Evolutionary conservation across 192 early-diverging fungal genomes (phyloP).

Genomic region (Coemansia sp.): DNA sequence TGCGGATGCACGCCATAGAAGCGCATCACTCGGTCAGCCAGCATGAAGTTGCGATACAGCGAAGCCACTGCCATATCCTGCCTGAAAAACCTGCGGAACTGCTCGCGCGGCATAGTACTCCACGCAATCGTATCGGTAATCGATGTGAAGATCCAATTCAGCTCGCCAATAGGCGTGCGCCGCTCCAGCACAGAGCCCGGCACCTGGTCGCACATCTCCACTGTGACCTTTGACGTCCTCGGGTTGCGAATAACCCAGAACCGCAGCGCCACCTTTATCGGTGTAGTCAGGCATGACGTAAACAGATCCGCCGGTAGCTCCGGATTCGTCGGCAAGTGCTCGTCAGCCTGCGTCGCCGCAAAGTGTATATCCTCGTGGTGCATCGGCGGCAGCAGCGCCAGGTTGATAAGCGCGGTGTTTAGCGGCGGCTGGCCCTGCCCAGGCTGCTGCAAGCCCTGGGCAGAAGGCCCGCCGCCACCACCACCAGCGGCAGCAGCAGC

Average conservation of each 20-base stretch:
- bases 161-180: slow-evolving; percentile 90
- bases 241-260: slow-evolving; percentile 91
- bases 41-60: slow-evolving; percentile 91
- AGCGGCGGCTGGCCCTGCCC: slow-evolving; percentile 19
- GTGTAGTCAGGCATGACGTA: slow-evolving; percentile 93
- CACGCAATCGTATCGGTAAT: slow-evolving; percentile 99
- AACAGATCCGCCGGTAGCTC: slow-evolving; percentile 96
- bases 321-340: slow-evolving; percentile 89
- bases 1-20: slow-evolving; percentile 91
- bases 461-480: background rate
- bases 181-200: slow-evolving; percentile 89
- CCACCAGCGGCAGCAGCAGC: background rate
- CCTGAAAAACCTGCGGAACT: slow-evolving; percentile 87
- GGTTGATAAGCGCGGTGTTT: slow-evolving; percentile 38
- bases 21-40: slow-evolving; percentile 95
- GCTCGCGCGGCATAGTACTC: slow-evolving; percentile 83
- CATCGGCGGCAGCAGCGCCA: slow-evolving; percentile 40
- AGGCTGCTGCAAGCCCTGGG: slow-evolving; percentile 6
- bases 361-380: slow-evolving; percentile 86
- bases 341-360: slow-evolving; percentile 81
- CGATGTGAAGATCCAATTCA: slow-evolving; percentile 99
- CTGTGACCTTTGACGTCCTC: slow-evolving; percentile 64
- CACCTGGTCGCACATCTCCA: slow-evolving; percentile 63
- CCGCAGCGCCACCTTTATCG: slow-evolving; percentile 87
- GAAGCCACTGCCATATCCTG: slow-evolving; percentile 94